Evolutionary conservation across 371 early-diverging fungal species (phyloP).

Genomic region (Mucor velutinosus): DNA sequence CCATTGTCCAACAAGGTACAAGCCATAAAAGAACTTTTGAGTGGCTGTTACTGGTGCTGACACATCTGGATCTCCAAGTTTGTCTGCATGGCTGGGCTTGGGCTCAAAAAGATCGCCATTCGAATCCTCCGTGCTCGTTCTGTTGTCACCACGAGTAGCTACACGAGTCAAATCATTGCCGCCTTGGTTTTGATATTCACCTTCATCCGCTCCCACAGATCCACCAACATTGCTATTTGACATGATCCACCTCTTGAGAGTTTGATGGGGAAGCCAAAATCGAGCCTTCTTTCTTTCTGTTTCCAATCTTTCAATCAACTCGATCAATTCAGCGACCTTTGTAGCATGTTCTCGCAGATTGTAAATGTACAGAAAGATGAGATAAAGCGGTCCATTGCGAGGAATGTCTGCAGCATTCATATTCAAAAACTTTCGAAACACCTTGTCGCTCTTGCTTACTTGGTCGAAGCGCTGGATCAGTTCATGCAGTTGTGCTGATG

Average conservation of each 20-base stretch:
- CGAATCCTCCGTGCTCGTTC: not conserved
- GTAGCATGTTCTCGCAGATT: conserved; percentile 26
- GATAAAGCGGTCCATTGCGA: conserved; percentile 25
- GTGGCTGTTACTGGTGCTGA: conserved; percentile 29
- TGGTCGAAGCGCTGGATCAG: conserved; percentile 7
- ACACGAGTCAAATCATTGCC: conserved; percentile 15
- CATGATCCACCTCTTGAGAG: conserved; percentile 28
- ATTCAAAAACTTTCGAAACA: conserved; percentile 12
- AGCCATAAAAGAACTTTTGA: conserved; percentile 27
- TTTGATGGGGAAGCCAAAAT: conserved; percentile 34
- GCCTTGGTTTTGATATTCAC: conserved; percentile 8
- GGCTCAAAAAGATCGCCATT: conserved; percentile 3
- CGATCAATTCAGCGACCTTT: conserved; percentile 12
- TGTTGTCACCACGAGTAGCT: conserved; percentile 11
- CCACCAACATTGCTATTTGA: conserved; percentile 15
- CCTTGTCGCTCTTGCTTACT: not conserved
- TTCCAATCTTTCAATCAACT: conserved; percentile 23
- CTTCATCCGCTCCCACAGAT: conserved; percentile 16
- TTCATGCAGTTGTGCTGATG: conserved; percentile 1
- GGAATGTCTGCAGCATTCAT: conserved; percentile 18
- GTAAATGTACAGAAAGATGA: conserved; percentile 29
- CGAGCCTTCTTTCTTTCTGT: conserved; percentile 7
- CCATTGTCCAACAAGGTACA: conserved; percentile 30
- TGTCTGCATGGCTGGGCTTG: not conserved
- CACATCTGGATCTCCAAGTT: conserved; percentile 42